A percentile compares a stretch with the other conserved stretches of the same genome.
Conservation (phyloP, 495 filamentous ascomycete genomes). For the Oidiodendron maius region DNA sequence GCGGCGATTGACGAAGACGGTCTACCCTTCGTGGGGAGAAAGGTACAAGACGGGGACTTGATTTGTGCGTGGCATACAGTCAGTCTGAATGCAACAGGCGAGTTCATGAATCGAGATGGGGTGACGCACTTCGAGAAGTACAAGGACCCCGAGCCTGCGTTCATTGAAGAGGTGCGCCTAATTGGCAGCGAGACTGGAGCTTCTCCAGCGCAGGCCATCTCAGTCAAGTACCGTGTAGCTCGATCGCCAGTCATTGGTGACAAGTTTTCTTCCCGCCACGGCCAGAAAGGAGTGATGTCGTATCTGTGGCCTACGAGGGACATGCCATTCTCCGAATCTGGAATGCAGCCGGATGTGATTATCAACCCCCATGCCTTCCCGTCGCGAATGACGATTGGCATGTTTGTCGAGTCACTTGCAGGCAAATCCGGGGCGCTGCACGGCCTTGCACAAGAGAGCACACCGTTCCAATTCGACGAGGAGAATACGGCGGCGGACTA, state of each 20-base stretch:
- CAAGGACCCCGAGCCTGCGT: conserved; percentile 82
- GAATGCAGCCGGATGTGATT: conserved; percentile 94
- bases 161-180: conserved; percentile 87
- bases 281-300: conserved; percentile 95
- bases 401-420: conserved; percentile 96
- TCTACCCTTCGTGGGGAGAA: conserved; percentile 68
- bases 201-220: conserved; percentile 77
- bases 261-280: conserved; percentile 97
- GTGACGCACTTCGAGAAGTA: conserved; percentile 81
- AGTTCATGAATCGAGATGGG: conserved; percentile 72
- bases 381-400: conserved; percentile 99
- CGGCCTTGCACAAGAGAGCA: conserved; percentile 88
- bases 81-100: conserved; percentile 64
- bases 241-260: conserved; percentile 91
- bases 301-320: conserved; percentile 92
- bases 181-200: conserved; percentile 76
- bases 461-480: conserved; percentile 91
- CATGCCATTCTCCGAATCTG: conserved; percentile 96
- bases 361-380: conserved; percentile 99
- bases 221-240: conserved; percentile 88
- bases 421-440: conserved; percentile 93
- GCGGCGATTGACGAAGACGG: conserved; percentile 78
- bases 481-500: conserved; percentile 87
- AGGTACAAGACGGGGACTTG: conserved; percentile 72
- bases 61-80: conserved; percentile 90